A percentile compares a stretch with the other conserved stretches of the same genome.
Conservation (phyloP, 225 moss, liverwort and hornwort genomes). For the Takakia lepidozioides region DNA sequence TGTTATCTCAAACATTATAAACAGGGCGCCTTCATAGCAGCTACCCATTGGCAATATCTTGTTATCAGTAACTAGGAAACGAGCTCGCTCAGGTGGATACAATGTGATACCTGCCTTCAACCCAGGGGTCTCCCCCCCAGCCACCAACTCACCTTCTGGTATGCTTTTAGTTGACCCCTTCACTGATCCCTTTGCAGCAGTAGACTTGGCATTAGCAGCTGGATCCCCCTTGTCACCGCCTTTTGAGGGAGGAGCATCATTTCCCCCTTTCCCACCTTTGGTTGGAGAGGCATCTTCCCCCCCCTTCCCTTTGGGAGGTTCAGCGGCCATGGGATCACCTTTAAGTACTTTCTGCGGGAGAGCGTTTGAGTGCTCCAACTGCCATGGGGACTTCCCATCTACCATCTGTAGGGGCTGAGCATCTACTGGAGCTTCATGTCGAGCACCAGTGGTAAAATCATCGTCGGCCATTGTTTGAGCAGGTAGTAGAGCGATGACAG, state of each 20-base stretch:
- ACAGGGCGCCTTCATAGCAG: constrained; percentile 76
- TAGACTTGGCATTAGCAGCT: constrained; percentile 2
- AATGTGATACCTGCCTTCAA: constrained; percentile 13
- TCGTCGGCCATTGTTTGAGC: constrained; percentile 81
- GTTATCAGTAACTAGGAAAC: constrained; percentile 57
- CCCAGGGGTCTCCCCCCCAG: background rate
- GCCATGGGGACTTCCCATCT: constrained; percentile 39
- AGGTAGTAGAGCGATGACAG: constrained; percentile 56
- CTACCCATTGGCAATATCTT: constrained; percentile 93
- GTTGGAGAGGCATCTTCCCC: constrained; percentile 13
- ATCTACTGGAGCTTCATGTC: constrained; percentile 5
- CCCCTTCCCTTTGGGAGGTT: constrained; percentile 5
- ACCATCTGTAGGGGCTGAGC: constrained; percentile 59
- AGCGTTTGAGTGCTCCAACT: constrained; percentile 16
- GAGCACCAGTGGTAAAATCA: constrained; percentile 13
- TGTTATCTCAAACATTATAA: constrained; percentile 66
- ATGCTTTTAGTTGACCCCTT: background rate
- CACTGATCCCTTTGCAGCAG: constrained; percentile 6
- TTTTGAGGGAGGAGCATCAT: no score
- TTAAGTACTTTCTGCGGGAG: constrained; percentile 9
- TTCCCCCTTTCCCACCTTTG: constrained; percentile 13
- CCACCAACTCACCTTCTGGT: constrained; percentile 11
- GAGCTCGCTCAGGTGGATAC: constrained; percentile 34
- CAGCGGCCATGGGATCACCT: constrained; percentile 35
- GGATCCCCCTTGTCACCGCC: no score